Base-by-base conservation (phyloP, 768 basidiomycete genomes). In the Tricholomella constricta region DNA sequence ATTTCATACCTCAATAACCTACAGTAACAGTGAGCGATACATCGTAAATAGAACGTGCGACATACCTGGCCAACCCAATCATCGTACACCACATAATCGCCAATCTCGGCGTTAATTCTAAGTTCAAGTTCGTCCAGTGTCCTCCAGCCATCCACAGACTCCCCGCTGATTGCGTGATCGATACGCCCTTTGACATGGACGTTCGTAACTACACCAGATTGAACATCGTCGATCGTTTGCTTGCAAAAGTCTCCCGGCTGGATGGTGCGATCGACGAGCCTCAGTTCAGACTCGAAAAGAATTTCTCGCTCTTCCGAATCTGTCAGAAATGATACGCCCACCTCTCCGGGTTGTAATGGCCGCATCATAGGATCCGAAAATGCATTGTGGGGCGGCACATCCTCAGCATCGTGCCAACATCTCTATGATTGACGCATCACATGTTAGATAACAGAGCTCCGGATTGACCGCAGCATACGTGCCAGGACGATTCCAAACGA, bases 41-140 rank as follows among this genome's bases (percentile, higher is more conserved):
- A 45, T 8, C n/a, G 31, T 26, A 17, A 17, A 23, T 40, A 25
- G 35, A 40, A 44, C 25, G 27, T 45, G 52, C n/a, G 36, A 63
- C 81, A 65, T 66, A 90, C 91, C 78, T 93, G 91, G 47, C 94
- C 94, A 62, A 96, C 75, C 94, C 94, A 97, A 66, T 92, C 83
- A 59, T 89, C 82, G 62, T 84, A 83, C 15, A 85, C 74, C 43
- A 95, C 90, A 72, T 86, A 91, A 68, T 94, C 91, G 6, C 89
- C 87, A 34, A 89, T 77, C 53, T 89, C 89, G 22, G 89, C 78
- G 25, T 84, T 80, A 27, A 76, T 70, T 22, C 79, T 76, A 20
- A 76, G 75, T 58, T 81, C 77, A 22, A 94, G 65, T 44, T 89
- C 83, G 34, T 78, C 72, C 51, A 76, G 60, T 9, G 77, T 74